Evolutionary conservation across 1,284 basidiomycete genomes (phyloP), one percentile per base, ranked within the genome.

Genomic region (Laetiporus sulphureus): DNA sequence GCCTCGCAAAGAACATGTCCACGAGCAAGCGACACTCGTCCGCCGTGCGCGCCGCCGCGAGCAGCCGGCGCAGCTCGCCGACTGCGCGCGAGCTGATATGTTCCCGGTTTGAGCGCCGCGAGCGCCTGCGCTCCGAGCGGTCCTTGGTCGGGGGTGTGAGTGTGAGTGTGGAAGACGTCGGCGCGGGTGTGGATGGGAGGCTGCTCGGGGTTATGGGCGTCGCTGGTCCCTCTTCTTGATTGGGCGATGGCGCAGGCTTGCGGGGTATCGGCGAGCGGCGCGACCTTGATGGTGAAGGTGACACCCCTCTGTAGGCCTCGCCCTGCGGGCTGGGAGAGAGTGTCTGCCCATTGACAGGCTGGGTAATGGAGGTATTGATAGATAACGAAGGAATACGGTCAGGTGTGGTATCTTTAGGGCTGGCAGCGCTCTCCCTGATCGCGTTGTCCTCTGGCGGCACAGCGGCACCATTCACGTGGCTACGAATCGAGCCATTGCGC

Each of bases 11-110:
- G 61, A 88, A 84, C 67, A 90, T 84, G 51, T 89, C 83, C 31
- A 91, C 71, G 31, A 93, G 77, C 24, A 92, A 67, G 37, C 87
- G 83, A 57, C 90, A 92, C 66, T 94, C 91, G 46, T 85, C 80
- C 30, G 77, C 83, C 23, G 72, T 79, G 1, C 82, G 83, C 13
- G 91, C 89, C 40, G 68, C 72, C 19, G 75, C 65, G n/a, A 93
- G 65, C 42, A 88, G 67, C 19, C 71, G 68, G 20, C 83, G 79
- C 59, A 94, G 72, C 37, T 88, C 83, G 11, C 69, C 65, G 24
- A 81, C 72, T 44, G 80, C 64, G 32, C 68, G 60, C 11, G 65
- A 37, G 30, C 64, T 48, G 33, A 66, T 53, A 19, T n/a, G 36
- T 7, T n/a, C 10, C 42, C 32, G 3, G 48, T 52, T 15, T 41